Evolutionary conservation across 2,329 filamentous ascomycete species (phyloP).

Genomic region (Trichoderma cornu-damae): DNA sequence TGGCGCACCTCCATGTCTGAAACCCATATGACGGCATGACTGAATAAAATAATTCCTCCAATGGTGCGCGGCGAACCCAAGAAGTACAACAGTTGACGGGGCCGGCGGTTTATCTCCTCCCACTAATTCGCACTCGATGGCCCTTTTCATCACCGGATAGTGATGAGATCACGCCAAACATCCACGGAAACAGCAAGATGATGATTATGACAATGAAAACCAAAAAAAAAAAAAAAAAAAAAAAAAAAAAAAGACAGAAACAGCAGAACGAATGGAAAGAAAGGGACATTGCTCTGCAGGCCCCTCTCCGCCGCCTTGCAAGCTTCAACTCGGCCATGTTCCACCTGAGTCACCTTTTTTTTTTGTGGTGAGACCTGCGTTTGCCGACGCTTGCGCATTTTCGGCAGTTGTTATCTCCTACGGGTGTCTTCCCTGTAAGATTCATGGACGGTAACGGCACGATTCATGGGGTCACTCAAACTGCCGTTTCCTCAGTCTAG

Average conservation of each 20-base stretch:
- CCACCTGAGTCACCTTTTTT: not conserved
- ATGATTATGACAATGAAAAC: too few species aligned
- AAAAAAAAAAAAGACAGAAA: too few species aligned
- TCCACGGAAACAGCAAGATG: not conserved
- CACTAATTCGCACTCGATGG: not conserved
- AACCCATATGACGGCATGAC: not conserved
- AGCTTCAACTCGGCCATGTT: not conserved
- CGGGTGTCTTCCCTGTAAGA: not conserved
- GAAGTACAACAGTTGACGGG: not conserved
- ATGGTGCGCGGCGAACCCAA: not conserved
- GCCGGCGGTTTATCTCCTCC: not conserved
- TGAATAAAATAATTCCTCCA: constrained; percentile 7
- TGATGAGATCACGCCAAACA: not conserved
- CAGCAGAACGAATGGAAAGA: not conserved
- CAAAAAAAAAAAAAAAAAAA: too few species aligned
- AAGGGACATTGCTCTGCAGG: not conserved
- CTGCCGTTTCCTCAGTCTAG: not conserved
- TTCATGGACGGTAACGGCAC: too few species aligned
- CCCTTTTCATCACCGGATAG: not conserved
- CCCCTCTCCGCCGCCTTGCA: not conserved
- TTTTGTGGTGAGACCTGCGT: not conserved
- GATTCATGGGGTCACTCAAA: not conserved
- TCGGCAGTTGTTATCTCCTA: constrained; percentile 2
- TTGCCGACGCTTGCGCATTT: not conserved
- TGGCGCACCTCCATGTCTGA: not conserved